Evolutionary conservation across 169 alveolate species (phyloP), one percentile per base, ranked within the genome.

Genomic region (Cryptosporidium canis): DNA sequence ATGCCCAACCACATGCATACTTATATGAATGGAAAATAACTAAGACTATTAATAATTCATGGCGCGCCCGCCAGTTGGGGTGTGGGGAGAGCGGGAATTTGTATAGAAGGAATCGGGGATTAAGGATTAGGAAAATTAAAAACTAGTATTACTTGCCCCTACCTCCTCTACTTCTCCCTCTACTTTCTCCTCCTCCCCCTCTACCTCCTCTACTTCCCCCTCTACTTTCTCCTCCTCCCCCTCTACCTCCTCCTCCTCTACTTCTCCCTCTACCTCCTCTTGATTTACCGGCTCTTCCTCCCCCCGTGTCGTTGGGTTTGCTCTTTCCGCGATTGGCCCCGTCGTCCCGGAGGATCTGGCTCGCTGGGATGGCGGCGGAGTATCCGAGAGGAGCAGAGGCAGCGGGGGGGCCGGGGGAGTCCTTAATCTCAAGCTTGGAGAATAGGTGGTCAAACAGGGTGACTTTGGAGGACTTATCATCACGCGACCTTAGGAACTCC

Each of bases 381-480:
- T n/a, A n/a, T n/a, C n/a, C n/a, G n/a, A n/a, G n/a, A n/a, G n/a
- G n/a, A n/a, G n/a, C 27, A 16, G 27, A 51, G 31, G n/a, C 7
- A 5, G n/a, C 35, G 6, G 35, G 35, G 21, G 61, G n/a, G 31
- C 39, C 12, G 29, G 24, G 67, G 16, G 45, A 16, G 29, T 21
- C 85, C 11, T n/a, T 14, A 56, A 77, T 37, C 6, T 18, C 63
- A n/a, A 77, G 72, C 35, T 77, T 77, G 6, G 85, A 55, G 37
- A 77, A 77, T n/a, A 77, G 24, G 35, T 77, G 85, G 58, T 77
- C 85, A 77, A 58, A 55, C 6, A 77, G 47, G 43, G 72, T 53
- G 12, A 77, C 27, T 7, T 58, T 56, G 3, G 72, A 18, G n/a
- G 64, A 53, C 12, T 27, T n/a, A 44, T 41, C 45, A 12, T 61